These are phyloP conservation scores for Jatropha podagrica DNA, from an alignment of 441 rosid genomes.

Conservation along the genomic window DNA sequence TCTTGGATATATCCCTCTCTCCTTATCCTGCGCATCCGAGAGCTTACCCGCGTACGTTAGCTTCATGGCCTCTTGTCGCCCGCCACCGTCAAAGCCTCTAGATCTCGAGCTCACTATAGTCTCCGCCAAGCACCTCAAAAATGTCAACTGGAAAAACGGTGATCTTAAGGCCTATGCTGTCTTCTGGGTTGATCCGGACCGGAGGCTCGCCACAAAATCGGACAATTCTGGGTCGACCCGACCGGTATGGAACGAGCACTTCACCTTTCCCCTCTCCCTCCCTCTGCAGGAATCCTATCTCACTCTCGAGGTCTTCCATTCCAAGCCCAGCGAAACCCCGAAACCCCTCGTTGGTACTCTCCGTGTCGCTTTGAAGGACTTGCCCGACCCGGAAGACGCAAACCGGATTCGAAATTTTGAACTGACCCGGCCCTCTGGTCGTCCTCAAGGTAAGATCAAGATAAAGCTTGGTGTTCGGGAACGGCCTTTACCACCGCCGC, in stretches of 20 bases:
- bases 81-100: constrained; percentile 27
- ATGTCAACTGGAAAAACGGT: constrained; percentile 85
- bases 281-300: constrained; percentile 40
- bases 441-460: constrained; percentile 52
- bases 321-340: constrained; percentile 50
- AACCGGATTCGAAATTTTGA: constrained; percentile 31
- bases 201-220: constrained; percentile 50
- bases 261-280: constrained; percentile 43
- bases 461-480: constrained; percentile 40
- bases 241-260: constrained; percentile 63
- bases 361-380: constrained; percentile 34
- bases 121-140: constrained; percentile 72
- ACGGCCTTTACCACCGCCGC: constrained; percentile 34
- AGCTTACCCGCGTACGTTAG: constrained; percentile 3
- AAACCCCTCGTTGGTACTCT: constrained; percentile 56
- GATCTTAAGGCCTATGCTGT: constrained; percentile 64
- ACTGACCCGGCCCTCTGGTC: constrained; percentile 51
- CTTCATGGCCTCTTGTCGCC: constrained; percentile 39
- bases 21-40: not conserved
- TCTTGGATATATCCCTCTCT: not conserved
- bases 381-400: constrained; percentile 29
- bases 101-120: constrained; percentile 52
- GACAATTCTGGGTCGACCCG: constrained; percentile 62
- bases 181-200: constrained; percentile 57
- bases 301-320: constrained; percentile 64